phyloP scores from a whole-genome alignment of 352 stramenopile genomes.

The Thraustochytrium sp. region DNA sequence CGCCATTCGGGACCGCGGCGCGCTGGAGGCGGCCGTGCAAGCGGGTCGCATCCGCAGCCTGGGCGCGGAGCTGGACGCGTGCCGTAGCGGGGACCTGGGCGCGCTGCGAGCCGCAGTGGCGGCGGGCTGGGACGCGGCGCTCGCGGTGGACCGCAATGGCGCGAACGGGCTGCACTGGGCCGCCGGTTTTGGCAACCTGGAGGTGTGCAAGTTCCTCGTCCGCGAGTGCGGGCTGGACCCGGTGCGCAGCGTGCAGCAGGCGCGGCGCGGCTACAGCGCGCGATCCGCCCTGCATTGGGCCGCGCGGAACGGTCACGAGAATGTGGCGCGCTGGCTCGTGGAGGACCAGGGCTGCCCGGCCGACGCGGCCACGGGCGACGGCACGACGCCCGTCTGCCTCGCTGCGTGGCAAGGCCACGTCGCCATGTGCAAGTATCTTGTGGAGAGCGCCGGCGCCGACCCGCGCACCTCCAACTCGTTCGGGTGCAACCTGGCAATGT shows the following conservation, averaged over 20 bases:
- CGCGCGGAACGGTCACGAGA: conserved; percentile 8
- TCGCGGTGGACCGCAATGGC: background rate
- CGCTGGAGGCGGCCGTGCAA: background rate
- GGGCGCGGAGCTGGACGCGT: conserved; percentile 10
- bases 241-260: background rate
- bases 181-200: conserved; percentile 35
- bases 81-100: conserved; percentile 1
- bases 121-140: background rate
- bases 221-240: background rate
- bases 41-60: background rate
- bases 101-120: background rate
- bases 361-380: background rate
- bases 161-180: conserved; percentile 18
- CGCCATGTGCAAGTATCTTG: background rate
- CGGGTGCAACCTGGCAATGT: conserved; percentile 36
- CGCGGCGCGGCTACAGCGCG: conserved; percentile 13
- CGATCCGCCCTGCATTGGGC: conserved; percentile 17
- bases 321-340: background rate
- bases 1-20: background rate
- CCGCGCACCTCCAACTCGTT: conserved; percentile 1
- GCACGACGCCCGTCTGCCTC: conserved; percentile 16
- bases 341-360: background rate
- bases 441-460: background rate
- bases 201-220: conserved; percentile 35
- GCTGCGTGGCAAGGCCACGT: conserved; percentile 33